Evolutionary conservation across 352 stramenopile genomes (phyloP).

Genomic region (Pythium vanterpoolii): DNA sequence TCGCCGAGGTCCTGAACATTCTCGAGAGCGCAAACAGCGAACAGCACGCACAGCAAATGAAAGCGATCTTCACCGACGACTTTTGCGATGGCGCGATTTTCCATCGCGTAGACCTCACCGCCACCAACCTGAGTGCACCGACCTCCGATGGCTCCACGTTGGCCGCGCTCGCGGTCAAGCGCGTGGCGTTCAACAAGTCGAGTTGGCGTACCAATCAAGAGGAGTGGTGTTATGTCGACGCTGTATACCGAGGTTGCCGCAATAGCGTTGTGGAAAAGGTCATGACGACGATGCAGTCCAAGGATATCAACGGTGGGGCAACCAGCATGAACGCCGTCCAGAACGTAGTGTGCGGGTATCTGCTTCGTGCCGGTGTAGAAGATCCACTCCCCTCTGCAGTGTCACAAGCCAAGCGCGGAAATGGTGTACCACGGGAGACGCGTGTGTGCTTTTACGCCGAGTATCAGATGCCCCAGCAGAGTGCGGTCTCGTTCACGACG

Average conservation of each 20-base stretch:
- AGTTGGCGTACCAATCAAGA: constrained; percentile 13
- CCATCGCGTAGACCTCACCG: constrained; percentile 9
- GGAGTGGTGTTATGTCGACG: constrained; percentile 21
- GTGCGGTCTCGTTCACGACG: neutral
- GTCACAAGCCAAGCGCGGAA: too few relatives aligned
- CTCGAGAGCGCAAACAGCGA: constrained; percentile 12
- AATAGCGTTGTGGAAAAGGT: constrained; percentile 11
- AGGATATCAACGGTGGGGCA: neutral
- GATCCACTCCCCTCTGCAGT: neutral
- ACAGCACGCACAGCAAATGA: constrained; percentile 19
- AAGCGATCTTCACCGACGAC: constrained; percentile 10
- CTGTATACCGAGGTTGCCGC: neutral
- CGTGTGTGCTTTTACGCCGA: constrained; percentile 19
- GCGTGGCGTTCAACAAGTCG: constrained; percentile 19
- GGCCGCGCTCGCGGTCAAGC: constrained; percentile 24
- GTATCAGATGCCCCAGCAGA: constrained; percentile 2
- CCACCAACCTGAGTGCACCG: neutral
- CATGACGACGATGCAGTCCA: constrained; percentile 11
- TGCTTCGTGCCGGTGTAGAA: neutral
- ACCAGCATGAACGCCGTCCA: constrained; percentile 6
- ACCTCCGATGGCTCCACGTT: constrained; percentile 3
- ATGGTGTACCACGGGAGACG: neutral
- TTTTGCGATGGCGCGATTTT: constrained; percentile 17
- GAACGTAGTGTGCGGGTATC: constrained; percentile 6
- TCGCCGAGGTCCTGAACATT: constrained; percentile 18